Evolutionary conservation across 257 asterid genomes (phyloP), one percentile per base, ranked within the genome.

Genomic region (Eucommia ulmoides): DNA sequence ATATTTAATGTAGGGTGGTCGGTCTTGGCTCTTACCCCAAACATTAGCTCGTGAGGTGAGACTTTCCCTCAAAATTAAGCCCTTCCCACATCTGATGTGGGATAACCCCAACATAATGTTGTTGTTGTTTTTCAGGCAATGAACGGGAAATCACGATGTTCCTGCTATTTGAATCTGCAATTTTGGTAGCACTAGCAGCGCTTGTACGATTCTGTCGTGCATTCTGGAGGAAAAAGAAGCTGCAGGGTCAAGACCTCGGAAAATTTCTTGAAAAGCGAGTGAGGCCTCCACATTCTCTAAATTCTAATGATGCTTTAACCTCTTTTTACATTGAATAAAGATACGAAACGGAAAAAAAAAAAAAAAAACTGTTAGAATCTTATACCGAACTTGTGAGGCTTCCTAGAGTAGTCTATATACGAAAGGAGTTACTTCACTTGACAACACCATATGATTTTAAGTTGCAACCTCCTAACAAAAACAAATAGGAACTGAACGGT

Each of bases 171-270:
- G 96, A 91, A 62, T 69, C 98, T 16, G 35, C 65, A 38, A 47
- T 77, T 49, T 23, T 91, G 67, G 63, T 91, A 26, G 48, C 81
- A 24, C 67, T 91, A 35, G 81, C 78, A 23, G 79, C 73, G 22
- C 23, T 60, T 1, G 89, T 81, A 20, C 52, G 81, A 24, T 71
- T 64, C 44, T 91, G 95, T 67, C 74, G 74, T 56, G 20, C 66
- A 58, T 83, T 91, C 20, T 89, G 96, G 98, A 80, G 69, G 76
- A 91, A 91, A 74, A 80, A 56, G 60, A 89, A 79, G 79, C 93
- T 91, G 56, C 94, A 73, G 62, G 66, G 62, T 29, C 72, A 65
- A 14, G 65, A 76, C 58, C 86, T 86, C 2, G 87, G 88, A 20
- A 73, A 72, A 66, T 91, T 91, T 58, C 85, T 91, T 8, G 93